Evolutionary conservation across 148 eudicot genomes (phyloP).

Genomic region (Heliamphora exappendiculata): DNA sequence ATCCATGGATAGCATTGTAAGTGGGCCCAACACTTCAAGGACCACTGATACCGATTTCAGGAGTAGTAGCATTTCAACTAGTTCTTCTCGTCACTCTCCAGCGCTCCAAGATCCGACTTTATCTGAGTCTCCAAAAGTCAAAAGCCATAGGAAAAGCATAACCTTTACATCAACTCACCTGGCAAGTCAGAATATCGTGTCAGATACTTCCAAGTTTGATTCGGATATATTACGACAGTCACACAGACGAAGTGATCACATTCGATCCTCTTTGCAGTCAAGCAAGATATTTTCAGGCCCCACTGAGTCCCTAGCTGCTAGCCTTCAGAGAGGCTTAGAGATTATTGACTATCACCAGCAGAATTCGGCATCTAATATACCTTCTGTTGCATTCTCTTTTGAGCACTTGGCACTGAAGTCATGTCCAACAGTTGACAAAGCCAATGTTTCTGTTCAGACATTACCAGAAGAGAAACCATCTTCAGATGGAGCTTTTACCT

Average conservation of each 20-base stretch:
- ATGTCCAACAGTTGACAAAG: slow-evolving; percentile 50
- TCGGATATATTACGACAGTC: slow-evolving; percentile 28
- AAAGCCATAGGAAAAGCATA: slow-evolving; percentile 47
- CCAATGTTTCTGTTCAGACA: slow-evolving; percentile 60
- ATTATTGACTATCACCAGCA: slow-evolving; percentile 72
- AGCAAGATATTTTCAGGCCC: slow-evolving; percentile 68
- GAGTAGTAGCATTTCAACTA: slow-evolving; percentile 37
- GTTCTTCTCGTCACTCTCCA: slow-evolving; percentile 31
- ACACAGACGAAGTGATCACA: slow-evolving; percentile 36
- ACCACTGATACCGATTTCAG: slow-evolving; percentile 20
- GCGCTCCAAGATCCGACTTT: slow-evolving; percentile 57
- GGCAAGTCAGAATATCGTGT: slow-evolving; percentile 25
- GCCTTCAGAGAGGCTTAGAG: slow-evolving; percentile 79
- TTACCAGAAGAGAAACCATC: slow-evolving; percentile 29
- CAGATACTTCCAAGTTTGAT: slow-evolving; percentile 36
- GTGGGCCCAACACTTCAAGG: slow-evolving; percentile 6
- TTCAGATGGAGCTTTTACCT: slow-evolving; percentile 22
- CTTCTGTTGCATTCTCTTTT: slow-evolving; percentile 84
- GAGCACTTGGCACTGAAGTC: slow-evolving; percentile 78
- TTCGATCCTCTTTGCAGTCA: slow-evolving; percentile 62
- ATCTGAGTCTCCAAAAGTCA: slow-evolving; percentile 86
- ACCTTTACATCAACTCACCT: slow-evolving; percentile 36
- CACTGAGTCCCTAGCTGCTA: slow-evolving; percentile 79
- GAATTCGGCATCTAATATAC: slow-evolving; percentile 40
- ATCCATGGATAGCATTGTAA: slow-evolving; percentile 3